phyloP scores from a whole-genome alignment of 371 early-diverging fungal genomes.

The Mucor circinelloides region DNA sequence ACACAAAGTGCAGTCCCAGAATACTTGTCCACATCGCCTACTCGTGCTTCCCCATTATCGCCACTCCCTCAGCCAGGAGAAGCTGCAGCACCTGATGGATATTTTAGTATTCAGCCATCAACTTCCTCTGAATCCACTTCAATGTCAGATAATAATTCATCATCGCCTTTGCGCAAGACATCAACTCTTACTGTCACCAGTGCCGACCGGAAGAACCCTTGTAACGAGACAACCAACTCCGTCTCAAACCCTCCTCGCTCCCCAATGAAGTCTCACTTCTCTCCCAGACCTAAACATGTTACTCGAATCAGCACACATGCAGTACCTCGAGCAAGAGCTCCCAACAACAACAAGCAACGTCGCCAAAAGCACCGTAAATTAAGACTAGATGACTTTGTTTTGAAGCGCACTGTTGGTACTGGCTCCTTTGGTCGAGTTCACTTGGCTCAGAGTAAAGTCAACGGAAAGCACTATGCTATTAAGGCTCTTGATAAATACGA shows the following conservation, averaged over 20 bases:
- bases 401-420: conserved; percentile 68
- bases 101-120: conserved; percentile 14
- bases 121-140: neutral
- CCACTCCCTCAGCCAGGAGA: conserved; percentile 16
- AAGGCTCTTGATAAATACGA: conserved; percentile 92
- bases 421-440: conserved; percentile 75
- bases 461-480: conserved; percentile 77
- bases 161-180: conserved; percentile 5
- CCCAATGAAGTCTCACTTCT: conserved; percentile 15
- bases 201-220: conserved; percentile 7
- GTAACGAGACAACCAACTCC: conserved; percentile 6
- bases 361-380: conserved; percentile 27
- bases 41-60: conserved; percentile 31
- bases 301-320: conserved; percentile 24
- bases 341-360: conserved; percentile 8
- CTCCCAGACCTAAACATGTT: conserved; percentile 21
- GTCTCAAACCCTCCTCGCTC: conserved; percentile 17
- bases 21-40: conserved; percentile 26
- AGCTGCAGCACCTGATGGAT: conserved; percentile 11
- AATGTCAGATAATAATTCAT: neutral
- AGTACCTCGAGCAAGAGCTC: conserved; percentile 15
- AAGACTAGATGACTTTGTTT: conserved; percentile 32
- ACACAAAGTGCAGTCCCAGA: conserved; percentile 13
- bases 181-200: neutral
- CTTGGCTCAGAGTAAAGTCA: conserved; percentile 52